Conservation (phyloP, 441 rosid species). For the Eutrema salsugineum region DNA sequence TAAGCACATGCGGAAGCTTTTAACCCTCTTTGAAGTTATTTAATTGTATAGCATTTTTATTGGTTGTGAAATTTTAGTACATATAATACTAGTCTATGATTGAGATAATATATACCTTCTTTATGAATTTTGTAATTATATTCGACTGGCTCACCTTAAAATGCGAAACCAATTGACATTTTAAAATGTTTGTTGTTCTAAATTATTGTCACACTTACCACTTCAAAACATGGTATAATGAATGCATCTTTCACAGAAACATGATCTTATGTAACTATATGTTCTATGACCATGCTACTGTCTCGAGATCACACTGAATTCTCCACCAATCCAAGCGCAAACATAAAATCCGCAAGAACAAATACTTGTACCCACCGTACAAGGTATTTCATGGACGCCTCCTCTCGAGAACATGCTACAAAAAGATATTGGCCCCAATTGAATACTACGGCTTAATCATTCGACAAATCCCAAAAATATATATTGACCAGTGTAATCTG, state of each 20-base stretch:
- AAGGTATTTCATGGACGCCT: too few species aligned
- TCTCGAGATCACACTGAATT: too few species aligned
- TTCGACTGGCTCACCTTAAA: slow-evolving; percentile 20
- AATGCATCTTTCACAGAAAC: too few species aligned
- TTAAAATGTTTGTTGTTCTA: neutral
- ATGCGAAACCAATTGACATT: neutral
- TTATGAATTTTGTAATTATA: slow-evolving; percentile 5
- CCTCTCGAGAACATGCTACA: too few species aligned
- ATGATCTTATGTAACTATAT: too few species aligned
- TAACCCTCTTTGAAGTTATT: neutral
- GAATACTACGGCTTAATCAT: neutral
- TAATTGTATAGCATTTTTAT: neutral
- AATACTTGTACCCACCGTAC: too few species aligned
- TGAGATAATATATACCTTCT: slow-evolving; percentile 7
- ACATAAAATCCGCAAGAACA: too few species aligned
- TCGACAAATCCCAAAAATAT: neutral
- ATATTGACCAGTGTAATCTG: too few species aligned
- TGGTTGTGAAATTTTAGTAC: neutral
- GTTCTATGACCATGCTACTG: too few species aligned
- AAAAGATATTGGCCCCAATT: too few species aligned
- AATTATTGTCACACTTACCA: neutral
- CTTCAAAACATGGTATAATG: too few species aligned
- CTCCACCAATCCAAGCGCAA: too few species aligned
- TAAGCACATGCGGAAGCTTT: slow-evolving; percentile 13
- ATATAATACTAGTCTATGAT: slow-evolving; percentile 1